Conservation (phyloP, 805 yeast species). For the Candida suzukii region DNA sequence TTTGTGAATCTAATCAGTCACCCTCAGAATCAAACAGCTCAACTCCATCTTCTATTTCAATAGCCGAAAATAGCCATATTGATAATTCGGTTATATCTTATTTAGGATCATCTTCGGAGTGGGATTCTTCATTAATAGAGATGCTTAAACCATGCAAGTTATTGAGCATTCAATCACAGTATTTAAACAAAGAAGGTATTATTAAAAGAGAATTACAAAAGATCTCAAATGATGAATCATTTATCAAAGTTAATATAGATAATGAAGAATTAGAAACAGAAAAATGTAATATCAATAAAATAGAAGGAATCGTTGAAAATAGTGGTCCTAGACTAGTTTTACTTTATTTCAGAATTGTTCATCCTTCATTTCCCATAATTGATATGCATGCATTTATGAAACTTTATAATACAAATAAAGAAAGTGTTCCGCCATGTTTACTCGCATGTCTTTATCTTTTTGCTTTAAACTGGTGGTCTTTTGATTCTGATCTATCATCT, state of each 20-base stretch:
- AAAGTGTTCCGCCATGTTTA: conserved; percentile 74
- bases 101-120: conserved; percentile 9
- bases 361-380: conserved; percentile 75
- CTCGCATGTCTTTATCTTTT: conserved; percentile 75
- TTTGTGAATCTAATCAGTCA: neutral
- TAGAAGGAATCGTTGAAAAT: conserved; percentile 69
- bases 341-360: conserved; percentile 67
- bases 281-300: conserved; percentile 37
- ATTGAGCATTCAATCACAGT: conserved; percentile 2
- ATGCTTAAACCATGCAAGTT: neutral
- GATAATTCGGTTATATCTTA: neutral
- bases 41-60: no score
- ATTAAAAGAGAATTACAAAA: conserved; percentile 4
- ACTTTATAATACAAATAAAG: conserved; percentile 67
- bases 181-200: neutral
- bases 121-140: conserved; percentile 6
- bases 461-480: conserved; percentile 75
- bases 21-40: neutral
- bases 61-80: neutral
- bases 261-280: neutral
- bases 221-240: conserved; percentile 3
- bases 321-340: conserved; percentile 61
- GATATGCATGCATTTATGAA: conserved; percentile 78
- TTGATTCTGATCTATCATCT: conserved; percentile 7
- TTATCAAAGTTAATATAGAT: conserved; percentile 2